A percentile compares a stretch with the other conserved stretches of the same genome.
phyloP scores from a whole-genome alignment of 192 early-diverging fungal species.

The Diversispora eburnea region DNA sequence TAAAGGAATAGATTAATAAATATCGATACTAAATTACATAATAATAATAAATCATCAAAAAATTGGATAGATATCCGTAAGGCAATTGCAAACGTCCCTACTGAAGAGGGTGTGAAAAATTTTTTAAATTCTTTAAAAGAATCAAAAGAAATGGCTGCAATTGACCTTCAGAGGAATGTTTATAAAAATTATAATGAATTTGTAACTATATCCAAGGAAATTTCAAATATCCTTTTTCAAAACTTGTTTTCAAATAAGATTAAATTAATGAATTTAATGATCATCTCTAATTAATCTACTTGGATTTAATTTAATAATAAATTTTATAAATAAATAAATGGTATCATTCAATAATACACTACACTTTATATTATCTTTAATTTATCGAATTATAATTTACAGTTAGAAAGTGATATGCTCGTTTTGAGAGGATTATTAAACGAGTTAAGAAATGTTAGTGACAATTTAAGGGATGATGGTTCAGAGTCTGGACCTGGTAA shows the following conservation, averaged over 20 bases:
- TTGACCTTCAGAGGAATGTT: conserved; percentile 76
- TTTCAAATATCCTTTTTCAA: conserved; percentile 45
- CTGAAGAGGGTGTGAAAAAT: conserved; percentile 55
- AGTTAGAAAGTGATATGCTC: conserved; percentile 74
- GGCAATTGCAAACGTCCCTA: conserved; percentile 45
- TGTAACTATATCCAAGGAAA: conserved; percentile 83
- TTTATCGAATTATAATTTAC: conserved; percentile 25
- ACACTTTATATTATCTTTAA: conserved; percentile 8
- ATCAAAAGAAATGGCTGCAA: conserved; percentile 63
- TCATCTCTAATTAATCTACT: no score
- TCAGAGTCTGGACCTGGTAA: conserved; percentile 35
- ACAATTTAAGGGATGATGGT: conserved; percentile 46
- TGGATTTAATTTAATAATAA: no score
- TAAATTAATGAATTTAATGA: no score
- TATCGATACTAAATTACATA: background rate
- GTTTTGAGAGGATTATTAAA: conserved; percentile 61
- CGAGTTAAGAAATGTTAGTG: conserved; percentile 56
- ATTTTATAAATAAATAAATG: no score
- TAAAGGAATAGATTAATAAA: background rate
- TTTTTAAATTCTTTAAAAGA: conserved; percentile 57
- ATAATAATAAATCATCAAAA: background rate
- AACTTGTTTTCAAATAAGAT: no score
- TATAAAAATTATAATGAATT: conserved; percentile 83
- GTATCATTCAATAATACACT: background rate
- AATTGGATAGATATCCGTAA: conserved; percentile 49